phyloP scores from a whole-genome alignment of 164 flowering plant genomes.

The Santalum album region DNA sequence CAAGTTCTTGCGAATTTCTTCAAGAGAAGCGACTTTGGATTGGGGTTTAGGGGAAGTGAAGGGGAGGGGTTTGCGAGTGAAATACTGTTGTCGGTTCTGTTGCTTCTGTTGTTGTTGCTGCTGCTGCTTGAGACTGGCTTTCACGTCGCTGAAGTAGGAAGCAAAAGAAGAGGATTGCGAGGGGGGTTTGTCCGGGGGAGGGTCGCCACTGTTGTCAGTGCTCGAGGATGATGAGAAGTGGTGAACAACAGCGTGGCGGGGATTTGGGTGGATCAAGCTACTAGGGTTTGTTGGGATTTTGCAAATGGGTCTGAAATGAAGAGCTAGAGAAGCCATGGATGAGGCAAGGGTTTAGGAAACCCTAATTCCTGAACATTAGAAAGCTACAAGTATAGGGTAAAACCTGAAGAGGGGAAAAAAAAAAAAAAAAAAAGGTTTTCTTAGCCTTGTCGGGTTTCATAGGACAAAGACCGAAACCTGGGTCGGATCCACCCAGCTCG shows the following conservation, averaged over 20 bases:
- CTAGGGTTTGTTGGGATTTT: neutral
- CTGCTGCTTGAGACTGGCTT: constrained; percentile 31
- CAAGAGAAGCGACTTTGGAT: constrained; percentile 16
- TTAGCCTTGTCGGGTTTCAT: no score
- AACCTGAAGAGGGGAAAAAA: no score
- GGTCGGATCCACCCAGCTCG: no score
- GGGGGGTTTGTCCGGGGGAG: neutral
- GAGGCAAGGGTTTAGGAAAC: no score
- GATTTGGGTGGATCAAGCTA: neutral
- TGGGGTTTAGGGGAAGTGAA: constrained; percentile 4
- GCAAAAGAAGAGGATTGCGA: constrained; percentile 7
- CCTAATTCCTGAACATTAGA: no score
- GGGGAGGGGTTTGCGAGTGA: constrained; percentile 7
- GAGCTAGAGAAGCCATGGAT: neutral
- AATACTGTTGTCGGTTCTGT: neutral
- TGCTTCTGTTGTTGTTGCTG: constrained; percentile 4
- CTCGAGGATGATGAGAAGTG: neutral
- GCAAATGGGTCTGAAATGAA: neutral
- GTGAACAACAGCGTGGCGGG: neutral
- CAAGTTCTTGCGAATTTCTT: constrained; percentile 48
- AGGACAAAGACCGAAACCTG: no score
- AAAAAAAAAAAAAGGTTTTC: no score
- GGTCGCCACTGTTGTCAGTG: neutral
- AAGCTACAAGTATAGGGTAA: no score
- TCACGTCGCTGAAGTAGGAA: constrained; percentile 32